Evolutionary conservation across 2,329 filamentous ascomycete species (phyloP).

Genomic region (Daldinia sp.): DNA sequence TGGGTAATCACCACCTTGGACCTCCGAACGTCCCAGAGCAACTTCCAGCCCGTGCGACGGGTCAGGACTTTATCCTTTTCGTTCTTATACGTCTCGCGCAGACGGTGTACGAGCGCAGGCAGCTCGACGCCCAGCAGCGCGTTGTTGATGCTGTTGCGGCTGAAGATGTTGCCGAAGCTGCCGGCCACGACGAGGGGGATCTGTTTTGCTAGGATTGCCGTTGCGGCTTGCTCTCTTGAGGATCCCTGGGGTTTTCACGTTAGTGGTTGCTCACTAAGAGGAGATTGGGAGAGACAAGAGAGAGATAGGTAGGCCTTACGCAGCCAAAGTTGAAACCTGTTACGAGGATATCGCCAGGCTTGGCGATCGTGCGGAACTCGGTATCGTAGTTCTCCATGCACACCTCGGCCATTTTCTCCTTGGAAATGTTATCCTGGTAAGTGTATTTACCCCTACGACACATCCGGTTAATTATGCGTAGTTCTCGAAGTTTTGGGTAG

Average conservation of each 20-base stretch:
- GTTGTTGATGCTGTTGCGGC: conserved; percentile 83
- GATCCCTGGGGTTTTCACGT: conserved; percentile 60
- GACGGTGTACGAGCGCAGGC: conserved; percentile 72
- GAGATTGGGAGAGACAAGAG: too few species aligned
- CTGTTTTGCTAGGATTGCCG: conserved; percentile 82
- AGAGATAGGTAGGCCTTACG: neutral
- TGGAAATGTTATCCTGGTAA: conserved; percentile 85
- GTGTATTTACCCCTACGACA: conserved; percentile 58
- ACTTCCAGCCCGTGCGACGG: conserved; percentile 82
- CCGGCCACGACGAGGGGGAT: conserved; percentile 85
- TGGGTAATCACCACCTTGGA: conserved; percentile 76
- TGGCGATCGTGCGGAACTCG: conserved; percentile 72
- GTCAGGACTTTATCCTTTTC: conserved; percentile 61
- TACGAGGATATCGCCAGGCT: conserved; percentile 83
- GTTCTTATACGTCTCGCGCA: conserved; percentile 67
- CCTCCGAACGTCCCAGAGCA: conserved; percentile 79
- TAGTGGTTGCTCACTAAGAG: too few species aligned
- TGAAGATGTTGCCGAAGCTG: conserved; percentile 88
- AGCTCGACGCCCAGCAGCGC: conserved; percentile 79
- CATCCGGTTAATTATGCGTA: too few species aligned
- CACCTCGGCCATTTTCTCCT: conserved; percentile 85
- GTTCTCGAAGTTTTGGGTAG: too few species aligned
- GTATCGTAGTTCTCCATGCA: conserved; percentile 96
- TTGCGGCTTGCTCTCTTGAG: conserved; percentile 88
- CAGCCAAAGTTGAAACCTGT: conserved; percentile 91